phyloP scores from a whole-genome alignment of 2,329 filamentous ascomycete species.

The Tothia fuscella region DNA sequence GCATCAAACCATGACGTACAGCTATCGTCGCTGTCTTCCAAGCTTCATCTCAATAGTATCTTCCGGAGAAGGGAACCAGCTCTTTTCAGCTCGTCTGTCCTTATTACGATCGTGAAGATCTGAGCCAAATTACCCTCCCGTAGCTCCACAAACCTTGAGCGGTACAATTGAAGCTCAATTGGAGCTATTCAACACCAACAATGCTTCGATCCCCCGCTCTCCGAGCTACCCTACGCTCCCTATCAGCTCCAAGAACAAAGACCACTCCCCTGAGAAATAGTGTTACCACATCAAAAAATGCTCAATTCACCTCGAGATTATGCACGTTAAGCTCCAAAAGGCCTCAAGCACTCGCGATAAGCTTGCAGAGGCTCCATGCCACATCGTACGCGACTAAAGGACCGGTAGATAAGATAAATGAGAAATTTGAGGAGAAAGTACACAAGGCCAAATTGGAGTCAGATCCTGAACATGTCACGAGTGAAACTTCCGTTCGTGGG shows the following conservation, averaged over 20 bases:
- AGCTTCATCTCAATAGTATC: too few species aligned
- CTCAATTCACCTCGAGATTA: conserved; percentile 31
- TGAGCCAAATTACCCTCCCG: too few species aligned
- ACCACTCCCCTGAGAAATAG: not conserved
- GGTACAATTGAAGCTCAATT: conserved; percentile 6
- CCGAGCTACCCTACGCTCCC: conserved; percentile 2
- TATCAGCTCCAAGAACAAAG: not conserved
- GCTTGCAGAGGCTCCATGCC: conserved; percentile 29
- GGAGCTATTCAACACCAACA: not conserved
- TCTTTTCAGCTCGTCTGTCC: too few species aligned
- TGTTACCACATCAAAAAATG: conserved; percentile 5
- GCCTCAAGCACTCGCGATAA: conserved; percentile 21
- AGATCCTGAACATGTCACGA: conserved; percentile 49
- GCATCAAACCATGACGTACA: too few species aligned
- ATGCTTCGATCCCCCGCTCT: conserved; percentile 6
- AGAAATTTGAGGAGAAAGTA: conserved; percentile 43
- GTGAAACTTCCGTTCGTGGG: conserved; percentile 38
- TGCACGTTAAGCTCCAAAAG: conserved; percentile 26
- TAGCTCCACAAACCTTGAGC: too few species aligned
- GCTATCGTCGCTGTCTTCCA: too few species aligned
- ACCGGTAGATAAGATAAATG: conserved; percentile 32
- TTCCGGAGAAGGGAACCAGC: too few species aligned
- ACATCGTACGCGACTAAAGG: not conserved
- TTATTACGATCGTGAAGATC: too few species aligned
- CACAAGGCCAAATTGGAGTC: conserved; percentile 44